Conservation (phyloP, 345 rosid species). For the Cardiospermum halicacabum region DNA sequence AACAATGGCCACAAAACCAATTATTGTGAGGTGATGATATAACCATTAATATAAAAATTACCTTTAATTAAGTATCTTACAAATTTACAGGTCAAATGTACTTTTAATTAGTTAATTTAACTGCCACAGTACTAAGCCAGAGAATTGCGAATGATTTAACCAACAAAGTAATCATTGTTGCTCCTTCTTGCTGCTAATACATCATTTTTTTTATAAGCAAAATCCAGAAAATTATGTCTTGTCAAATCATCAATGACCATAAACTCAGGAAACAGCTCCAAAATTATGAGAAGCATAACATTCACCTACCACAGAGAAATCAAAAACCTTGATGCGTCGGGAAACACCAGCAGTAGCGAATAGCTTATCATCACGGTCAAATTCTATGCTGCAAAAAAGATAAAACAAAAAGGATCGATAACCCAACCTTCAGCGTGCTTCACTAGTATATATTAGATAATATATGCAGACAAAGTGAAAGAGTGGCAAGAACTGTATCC, state of each 20-base stretch:
- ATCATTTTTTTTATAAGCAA: no score
- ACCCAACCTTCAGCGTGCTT: constrained; percentile 12
- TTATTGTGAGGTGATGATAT: not conserved
- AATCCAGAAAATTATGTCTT: not conserved
- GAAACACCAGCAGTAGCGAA: constrained; percentile 99
- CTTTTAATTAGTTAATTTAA: not conserved
- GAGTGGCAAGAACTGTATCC: not conserved
- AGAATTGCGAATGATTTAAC: not conserved
- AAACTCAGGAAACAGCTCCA: not conserved
- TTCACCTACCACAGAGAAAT: constrained; percentile 74
- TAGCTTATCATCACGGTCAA: constrained; percentile 93
- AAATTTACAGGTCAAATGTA: not conserved
- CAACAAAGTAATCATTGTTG: not conserved
- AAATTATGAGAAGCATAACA: not conserved
- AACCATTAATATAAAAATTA: not conserved
- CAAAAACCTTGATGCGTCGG: constrained; percentile 86
- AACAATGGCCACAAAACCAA: not conserved
- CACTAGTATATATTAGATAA: not conserved
- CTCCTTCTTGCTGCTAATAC: not conserved
- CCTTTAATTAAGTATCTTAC: not conserved
- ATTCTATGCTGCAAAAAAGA: constrained; percentile 76
- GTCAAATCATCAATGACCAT: not conserved
- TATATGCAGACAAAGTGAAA: not conserved
- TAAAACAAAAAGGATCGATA: not conserved
- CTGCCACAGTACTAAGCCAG: not conserved